Conservation (phyloP, 1,284 basidiomycete genomes). For the Sporisorium sorghi region DNA sequence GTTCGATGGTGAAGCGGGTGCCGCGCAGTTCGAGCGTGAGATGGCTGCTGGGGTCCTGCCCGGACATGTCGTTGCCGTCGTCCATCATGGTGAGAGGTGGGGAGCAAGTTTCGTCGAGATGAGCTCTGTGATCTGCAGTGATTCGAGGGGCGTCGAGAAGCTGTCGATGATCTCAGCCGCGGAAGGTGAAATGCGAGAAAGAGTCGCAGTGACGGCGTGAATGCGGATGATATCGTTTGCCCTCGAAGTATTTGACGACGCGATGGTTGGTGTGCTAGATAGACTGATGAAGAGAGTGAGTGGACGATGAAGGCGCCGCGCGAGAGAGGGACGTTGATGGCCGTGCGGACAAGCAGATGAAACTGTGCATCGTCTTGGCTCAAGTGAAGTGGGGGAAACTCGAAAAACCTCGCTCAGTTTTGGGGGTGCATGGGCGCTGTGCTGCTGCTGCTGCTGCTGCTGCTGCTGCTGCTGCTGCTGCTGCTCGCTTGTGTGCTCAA, state of each 20-base stretch:
- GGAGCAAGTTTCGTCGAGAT: background rate
- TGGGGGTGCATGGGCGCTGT: too few species aligned
- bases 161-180: background rate
- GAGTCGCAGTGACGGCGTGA: background rate
- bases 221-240: background rate
- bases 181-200: too few species aligned
- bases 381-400: background rate
- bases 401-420: too few species aligned
- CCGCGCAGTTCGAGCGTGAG: conserved; percentile 93
- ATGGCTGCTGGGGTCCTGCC: conserved; percentile 72
- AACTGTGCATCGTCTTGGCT: too few species aligned
- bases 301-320: background rate
- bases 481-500: background rate
- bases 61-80: conserved; percentile 37
- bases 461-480: background rate
- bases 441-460: background rate
- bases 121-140: background rate
- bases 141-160: background rate
- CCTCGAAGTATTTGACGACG: background rate
- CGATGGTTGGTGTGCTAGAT: background rate
- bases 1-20: conserved; percentile 90
- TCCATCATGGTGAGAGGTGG: conserved; percentile 43
- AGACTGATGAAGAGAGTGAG: too few species aligned
- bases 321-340: background rate
- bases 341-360: background rate